phyloP scores from a whole-genome alignment of 495 filamentous ascomycete genomes.

The Oidiodendron maius region DNA sequence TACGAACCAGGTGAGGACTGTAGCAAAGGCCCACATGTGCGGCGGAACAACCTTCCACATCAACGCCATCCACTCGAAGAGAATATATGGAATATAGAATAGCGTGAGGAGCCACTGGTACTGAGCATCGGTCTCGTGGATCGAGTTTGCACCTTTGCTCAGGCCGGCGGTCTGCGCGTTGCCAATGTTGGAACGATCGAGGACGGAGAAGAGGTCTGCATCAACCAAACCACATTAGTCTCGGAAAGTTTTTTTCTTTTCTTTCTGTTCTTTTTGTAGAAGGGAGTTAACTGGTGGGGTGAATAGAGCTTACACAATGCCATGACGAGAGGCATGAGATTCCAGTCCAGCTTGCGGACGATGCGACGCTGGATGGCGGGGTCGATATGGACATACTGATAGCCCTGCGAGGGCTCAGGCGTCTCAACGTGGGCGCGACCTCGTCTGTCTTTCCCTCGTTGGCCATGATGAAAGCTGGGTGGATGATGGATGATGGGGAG shows the following conservation, averaged over 20 bases:
- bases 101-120: slow-evolving; percentile 29
- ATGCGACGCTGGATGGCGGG: slow-evolving; percentile 13
- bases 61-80: slow-evolving; percentile 10
- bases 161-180: slow-evolving; percentile 43
- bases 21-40: slow-evolving; percentile 1
- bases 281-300: too few relatives aligned
- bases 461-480: not conserved
- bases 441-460: not conserved
- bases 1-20: slow-evolving; percentile 18
- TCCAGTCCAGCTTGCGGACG: slow-evolving; percentile 41
- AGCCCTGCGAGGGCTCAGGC: not conserved
- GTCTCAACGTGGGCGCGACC: not conserved
- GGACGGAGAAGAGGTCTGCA: slow-evolving; percentile 35
- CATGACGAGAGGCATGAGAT: slow-evolving; percentile 44
- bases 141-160: slow-evolving; percentile 15
- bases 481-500: not conserved
- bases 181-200: slow-evolving; percentile 62
- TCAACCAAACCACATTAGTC: slow-evolving; percentile 33
- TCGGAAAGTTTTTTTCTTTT: too few relatives aligned
- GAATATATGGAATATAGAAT: slow-evolving; percentile 25
- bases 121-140: slow-evolving; percentile 12
- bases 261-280: too few relatives aligned
- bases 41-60: slow-evolving; percentile 5
- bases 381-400: slow-evolving; percentile 1
- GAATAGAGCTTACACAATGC: slow-evolving; percentile 34